Conservation (phyloP, 2,329 filamentous ascomycete genomes). For the Aureobasidium lini region DNA sequence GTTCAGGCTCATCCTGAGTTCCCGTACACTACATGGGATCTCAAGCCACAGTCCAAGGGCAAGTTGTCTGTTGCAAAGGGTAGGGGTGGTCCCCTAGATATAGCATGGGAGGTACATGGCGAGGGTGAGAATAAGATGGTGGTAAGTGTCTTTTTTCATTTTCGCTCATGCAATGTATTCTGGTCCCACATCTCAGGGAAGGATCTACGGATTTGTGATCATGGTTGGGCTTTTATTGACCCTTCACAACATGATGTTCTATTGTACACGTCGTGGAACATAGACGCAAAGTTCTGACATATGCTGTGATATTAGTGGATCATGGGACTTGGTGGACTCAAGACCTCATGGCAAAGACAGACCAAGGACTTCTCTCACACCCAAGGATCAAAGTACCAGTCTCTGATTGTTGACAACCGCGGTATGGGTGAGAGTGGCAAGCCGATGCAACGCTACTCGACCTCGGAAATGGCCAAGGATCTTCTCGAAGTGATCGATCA, state of each 20-base stretch:
- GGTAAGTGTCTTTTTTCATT: constrained; percentile 45
- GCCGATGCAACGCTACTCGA: constrained; percentile 70
- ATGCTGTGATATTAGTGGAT: constrained; percentile 51
- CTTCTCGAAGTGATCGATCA: constrained; percentile 61
- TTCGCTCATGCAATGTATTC: not conserved
- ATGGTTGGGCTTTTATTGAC: not conserved
- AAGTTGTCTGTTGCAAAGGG: constrained; percentile 57
- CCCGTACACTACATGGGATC: constrained; percentile 57
- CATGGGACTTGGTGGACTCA: constrained; percentile 68
- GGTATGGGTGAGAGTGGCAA: constrained; percentile 76
- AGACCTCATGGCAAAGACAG: constrained; percentile 71
- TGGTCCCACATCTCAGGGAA: not conserved
- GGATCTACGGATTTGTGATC: too few species aligned
- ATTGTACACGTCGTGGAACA: too few species aligned
- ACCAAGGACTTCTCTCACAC: constrained; percentile 75
- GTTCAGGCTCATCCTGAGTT: constrained; percentile 60
- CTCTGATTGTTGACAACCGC: constrained; percentile 74
- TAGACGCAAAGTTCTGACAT: not conserved
- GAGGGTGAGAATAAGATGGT: constrained; percentile 63
- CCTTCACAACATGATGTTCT: not conserved
- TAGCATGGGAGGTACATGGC: constrained; percentile 76
- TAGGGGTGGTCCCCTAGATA: constrained; percentile 66
- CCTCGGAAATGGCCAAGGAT: constrained; percentile 77
- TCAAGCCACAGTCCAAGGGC: constrained; percentile 58
- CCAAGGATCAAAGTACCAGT: constrained; percentile 58